Evolutionary conservation across 2,329 filamentous ascomycete genomes (phyloP), one percentile per base, ranked within the genome.

Genomic region (Alternaria panax): DNA sequence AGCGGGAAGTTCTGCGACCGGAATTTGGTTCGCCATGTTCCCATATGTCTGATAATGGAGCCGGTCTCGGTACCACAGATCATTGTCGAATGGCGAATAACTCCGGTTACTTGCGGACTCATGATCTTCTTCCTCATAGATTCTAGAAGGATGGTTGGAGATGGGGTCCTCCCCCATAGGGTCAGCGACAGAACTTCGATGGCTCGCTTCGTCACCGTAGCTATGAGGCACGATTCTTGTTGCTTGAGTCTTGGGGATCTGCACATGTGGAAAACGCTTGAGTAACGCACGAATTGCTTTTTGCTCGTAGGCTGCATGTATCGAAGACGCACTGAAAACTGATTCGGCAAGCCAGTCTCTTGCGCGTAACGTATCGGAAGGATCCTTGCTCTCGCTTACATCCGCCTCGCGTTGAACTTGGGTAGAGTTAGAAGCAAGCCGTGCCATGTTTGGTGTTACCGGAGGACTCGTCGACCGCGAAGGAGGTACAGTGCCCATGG

Each of bases 401-500:
- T 12, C 30, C 4, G 50, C 56, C 22, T 57, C 46, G 12, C 38
- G 20, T 36, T 60, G 56, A 16, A 47, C 20, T 8, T 54, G 28
- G 7, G 52, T 57, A n/a, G 24, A 41, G 0, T 16, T 34, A 1
- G 28, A 53, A 22, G 7, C 14, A 9, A 18, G 32, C 8, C 30
- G 43, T 3, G 38, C 12, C 11, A 5, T 2, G 2, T n/a, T n/a
- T 24, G 20, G 12, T 11, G 25, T 14, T 3, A 20, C 11, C 3
- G 18, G 12, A 18, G 27, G 22, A 8, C 24, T 22, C 5, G 1
- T 18, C 2, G 16, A 40, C 24, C 14, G 43, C 28, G 38, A 28
- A 9, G 42, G 8, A 25, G 27, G 32, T 27, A 42, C 30, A 2
- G 55, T 54, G 7, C 68, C 68, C 20, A 71, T 38, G 2, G 65